Evolutionary conservation across 805 yeast species (phyloP).

Genomic region (Yamadazyma philogaea): DNA sequence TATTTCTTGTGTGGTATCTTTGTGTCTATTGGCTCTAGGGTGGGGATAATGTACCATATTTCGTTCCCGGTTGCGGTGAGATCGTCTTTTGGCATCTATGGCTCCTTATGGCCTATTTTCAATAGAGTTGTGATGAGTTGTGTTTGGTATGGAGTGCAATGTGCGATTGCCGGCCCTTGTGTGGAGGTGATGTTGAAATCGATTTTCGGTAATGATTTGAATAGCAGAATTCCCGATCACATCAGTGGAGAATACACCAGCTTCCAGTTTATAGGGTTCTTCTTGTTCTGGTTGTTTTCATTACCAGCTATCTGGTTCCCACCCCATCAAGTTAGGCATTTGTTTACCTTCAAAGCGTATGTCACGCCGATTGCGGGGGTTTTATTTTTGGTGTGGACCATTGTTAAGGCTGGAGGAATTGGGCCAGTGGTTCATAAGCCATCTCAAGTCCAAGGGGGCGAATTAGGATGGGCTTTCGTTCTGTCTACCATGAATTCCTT

Average conservation of each 20-base stretch:
- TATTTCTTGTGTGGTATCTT: slow-evolving; percentile 67
- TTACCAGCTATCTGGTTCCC: slow-evolving; percentile 79
- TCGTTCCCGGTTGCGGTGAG: slow-evolving; percentile 83
- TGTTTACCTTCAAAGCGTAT: slow-evolving; percentile 78
- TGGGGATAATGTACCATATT: slow-evolving; percentile 78
- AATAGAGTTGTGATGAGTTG: slow-evolving; percentile 86
- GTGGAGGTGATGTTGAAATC: slow-evolving; percentile 71
- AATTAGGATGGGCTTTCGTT: slow-evolving; percentile 80
- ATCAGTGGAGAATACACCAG: slow-evolving; percentile 64
- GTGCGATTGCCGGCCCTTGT: slow-evolving; percentile 82
- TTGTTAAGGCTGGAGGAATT: slow-evolving; percentile 74
- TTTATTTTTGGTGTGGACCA: slow-evolving; percentile 79
- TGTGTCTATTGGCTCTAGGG: slow-evolving; percentile 67
- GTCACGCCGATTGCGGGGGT: slow-evolving; percentile 81
- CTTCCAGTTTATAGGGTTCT: slow-evolving; percentile 69
- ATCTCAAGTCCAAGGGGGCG: slow-evolving; percentile 50
- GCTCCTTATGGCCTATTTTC: slow-evolving; percentile 82
- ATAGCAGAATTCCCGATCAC: slow-evolving; percentile 59
- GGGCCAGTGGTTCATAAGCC: slow-evolving; percentile 67
- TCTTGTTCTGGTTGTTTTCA: slow-evolving; percentile 76
- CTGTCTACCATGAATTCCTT: slow-evolving; percentile 74
- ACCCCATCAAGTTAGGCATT: slow-evolving; percentile 78
- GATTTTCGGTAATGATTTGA: slow-evolving; percentile 65
- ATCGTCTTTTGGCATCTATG: slow-evolving; percentile 82
- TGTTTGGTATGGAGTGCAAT: slow-evolving; percentile 87